Evolutionary conservation across 2,329 filamentous ascomycete species (phyloP).

Genomic region (Raffaelea ambrosiae): DNA sequence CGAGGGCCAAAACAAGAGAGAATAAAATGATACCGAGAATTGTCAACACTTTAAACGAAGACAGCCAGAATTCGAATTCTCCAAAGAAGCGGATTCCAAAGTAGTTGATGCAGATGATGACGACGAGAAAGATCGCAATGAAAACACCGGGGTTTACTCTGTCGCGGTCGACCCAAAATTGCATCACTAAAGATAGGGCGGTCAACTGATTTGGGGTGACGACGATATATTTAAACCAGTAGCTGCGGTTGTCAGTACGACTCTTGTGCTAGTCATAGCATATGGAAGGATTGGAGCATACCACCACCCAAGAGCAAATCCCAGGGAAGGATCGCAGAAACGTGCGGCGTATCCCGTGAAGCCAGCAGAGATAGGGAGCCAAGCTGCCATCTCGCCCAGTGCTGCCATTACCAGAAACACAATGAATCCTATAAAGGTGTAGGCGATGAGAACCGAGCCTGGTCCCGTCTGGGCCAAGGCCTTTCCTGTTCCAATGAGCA

Average conservation of each 20-base stretch:
- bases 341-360: constrained; percentile 58
- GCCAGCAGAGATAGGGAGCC: constrained; percentile 52
- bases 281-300: constrained; percentile 1
- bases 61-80: constrained; percentile 38
- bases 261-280: not conserved
- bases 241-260: constrained; percentile 14
- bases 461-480: not conserved
- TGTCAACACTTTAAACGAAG: constrained; percentile 32
- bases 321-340: constrained; percentile 44
- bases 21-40: constrained; percentile 49
- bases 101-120: constrained; percentile 60
- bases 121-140: constrained; percentile 64
- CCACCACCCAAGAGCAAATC: constrained; percentile 66
- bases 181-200: constrained; percentile 27
- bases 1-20: constrained; percentile 44
- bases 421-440: constrained; percentile 36
- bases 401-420: constrained; percentile 57
- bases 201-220: constrained; percentile 29
- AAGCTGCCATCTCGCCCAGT: constrained; percentile 61
- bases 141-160: constrained; percentile 59
- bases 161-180: constrained; percentile 36
- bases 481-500: not conserved
- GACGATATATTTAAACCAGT: constrained; percentile 35
- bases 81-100: constrained; percentile 38
- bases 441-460: constrained; percentile 25